phyloP scores from a whole-genome alignment of 768 basidiomycete genomes.

The Rhizopogon rudus region DNA sequence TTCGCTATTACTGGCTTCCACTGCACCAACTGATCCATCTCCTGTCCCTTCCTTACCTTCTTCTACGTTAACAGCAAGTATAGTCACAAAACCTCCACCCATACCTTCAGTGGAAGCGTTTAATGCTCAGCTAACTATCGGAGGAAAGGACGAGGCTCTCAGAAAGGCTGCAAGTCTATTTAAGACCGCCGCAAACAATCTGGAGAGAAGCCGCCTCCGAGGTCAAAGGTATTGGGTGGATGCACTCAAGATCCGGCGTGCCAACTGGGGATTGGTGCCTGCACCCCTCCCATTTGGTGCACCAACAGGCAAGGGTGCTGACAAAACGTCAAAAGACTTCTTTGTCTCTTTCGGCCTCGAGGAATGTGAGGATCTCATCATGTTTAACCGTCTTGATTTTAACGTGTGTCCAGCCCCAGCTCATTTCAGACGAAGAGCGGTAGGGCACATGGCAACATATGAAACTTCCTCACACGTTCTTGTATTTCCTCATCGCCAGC shows the following conservation, averaged over 20 bases:
- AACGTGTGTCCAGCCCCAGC: conserved; percentile 47
- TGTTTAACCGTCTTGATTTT: neutral
- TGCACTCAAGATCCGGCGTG: conserved; percentile 68
- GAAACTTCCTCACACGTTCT: conserved; percentile 39
- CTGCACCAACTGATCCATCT: conserved; percentile 29
- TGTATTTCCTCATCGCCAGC: conserved; percentile 61
- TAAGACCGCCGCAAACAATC: conserved; percentile 60
- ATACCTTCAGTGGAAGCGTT: conserved; percentile 67
- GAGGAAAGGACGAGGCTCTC: conserved; percentile 77
- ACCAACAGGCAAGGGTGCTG: conserved; percentile 68
- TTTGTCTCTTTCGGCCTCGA: conserved; percentile 76
- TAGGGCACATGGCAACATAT: conserved; percentile 60
- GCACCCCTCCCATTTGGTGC: conserved; percentile 73
- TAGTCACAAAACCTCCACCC: conserved; percentile 61
- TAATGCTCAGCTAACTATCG: conserved; percentile 65
- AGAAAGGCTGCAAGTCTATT: conserved; percentile 70
- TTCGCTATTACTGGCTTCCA: conserved; percentile 46
- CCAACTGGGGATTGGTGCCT: conserved; percentile 78
- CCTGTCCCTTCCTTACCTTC: conserved; percentile 23
- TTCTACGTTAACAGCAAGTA: conserved; percentile 50
- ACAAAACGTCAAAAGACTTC: conserved; percentile 79
- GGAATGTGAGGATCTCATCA: conserved; percentile 54
- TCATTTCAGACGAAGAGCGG: conserved; percentile 58
- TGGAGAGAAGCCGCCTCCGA: conserved; percentile 56
- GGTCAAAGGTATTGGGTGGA: conserved; percentile 80